phyloP scores from a whole-genome alignment of 129 eudicot genomes.

The Mikania micrantha region DNA sequence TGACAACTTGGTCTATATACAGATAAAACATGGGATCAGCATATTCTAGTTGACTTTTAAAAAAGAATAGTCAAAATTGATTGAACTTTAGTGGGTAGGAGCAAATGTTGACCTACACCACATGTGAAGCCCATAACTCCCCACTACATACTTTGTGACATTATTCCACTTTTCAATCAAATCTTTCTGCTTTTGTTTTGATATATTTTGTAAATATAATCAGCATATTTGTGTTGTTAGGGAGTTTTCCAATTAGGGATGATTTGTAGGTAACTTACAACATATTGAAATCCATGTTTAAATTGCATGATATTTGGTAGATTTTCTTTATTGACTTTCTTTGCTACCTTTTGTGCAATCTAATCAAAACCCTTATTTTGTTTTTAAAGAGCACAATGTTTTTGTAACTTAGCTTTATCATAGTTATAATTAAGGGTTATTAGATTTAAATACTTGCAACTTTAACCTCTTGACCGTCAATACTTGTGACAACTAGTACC shows the following conservation, averaged over 20 bases:
- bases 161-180: constrained; percentile 29
- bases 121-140: constrained; percentile 31
- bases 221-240: constrained; percentile 16
- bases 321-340: not conserved
- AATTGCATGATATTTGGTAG: not conserved
- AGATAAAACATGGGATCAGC: constrained; percentile 31
- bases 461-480: no score
- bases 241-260: not conserved
- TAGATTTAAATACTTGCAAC: no score
- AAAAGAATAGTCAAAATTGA: constrained; percentile 28
- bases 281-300: no score
- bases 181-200: not conserved
- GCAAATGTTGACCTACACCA: constrained; percentile 25
- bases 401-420: no score
- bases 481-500: no score
- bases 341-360: not conserved
- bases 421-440: no score
- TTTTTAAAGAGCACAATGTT: not conserved
- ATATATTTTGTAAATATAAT: not conserved
- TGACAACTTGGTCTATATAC: constrained; percentile 24
- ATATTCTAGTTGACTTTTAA: constrained; percentile 30
- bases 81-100: constrained; percentile 38
- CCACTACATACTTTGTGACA: constrained; percentile 32
- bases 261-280: not conserved
- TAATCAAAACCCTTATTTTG: not conserved